phyloP scores from a whole-genome alignment of 352 stramenopile genomes.

The Globisporangium carolinianum region DNA sequence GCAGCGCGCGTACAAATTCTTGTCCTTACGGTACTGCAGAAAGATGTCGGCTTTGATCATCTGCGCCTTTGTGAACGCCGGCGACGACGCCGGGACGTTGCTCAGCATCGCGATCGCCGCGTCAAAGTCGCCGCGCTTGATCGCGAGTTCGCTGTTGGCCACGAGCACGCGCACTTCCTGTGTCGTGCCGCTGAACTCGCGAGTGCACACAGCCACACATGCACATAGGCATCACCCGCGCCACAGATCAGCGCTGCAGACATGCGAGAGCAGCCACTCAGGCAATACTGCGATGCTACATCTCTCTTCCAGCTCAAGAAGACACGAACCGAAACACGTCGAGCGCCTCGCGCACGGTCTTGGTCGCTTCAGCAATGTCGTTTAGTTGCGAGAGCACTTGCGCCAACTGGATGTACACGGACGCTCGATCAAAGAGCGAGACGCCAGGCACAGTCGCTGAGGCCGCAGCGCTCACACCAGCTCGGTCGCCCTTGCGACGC shows the following conservation, averaged over 20 bases:
- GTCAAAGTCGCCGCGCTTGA: slow-evolving; percentile 88
- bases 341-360: slow-evolving; percentile 60
- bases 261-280: too few species aligned
- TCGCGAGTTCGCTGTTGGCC: slow-evolving; percentile 85
- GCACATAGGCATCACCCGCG: too few species aligned
- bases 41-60: slow-evolving; percentile 93
- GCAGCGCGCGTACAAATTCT: slow-evolving; percentile 82
- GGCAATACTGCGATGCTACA: too few species aligned
- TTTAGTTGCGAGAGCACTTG: slow-evolving; percentile 76
- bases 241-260: too few species aligned
- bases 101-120: slow-evolving; percentile 87
- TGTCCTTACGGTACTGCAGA: slow-evolving; percentile 89
- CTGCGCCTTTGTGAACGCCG: slow-evolving; percentile 82
- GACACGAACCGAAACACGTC: slow-evolving; percentile 48
- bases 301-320: too few species aligned
- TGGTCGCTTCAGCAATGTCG: slow-evolving; percentile 58
- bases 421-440: slow-evolving; percentile 76
- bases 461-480: not conserved
- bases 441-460: slow-evolving; percentile 16
- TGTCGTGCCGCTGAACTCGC: slow-evolving; percentile 33
- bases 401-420: slow-evolving; percentile 84
- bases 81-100: slow-evolving; percentile 68
- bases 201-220: too few species aligned
- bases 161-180: slow-evolving; percentile 90
- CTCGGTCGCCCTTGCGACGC: slow-evolving; percentile 13